Evolutionary conservation across 345 rosid species (phyloP).

Genomic region (Schrenkiella parvula): DNA sequence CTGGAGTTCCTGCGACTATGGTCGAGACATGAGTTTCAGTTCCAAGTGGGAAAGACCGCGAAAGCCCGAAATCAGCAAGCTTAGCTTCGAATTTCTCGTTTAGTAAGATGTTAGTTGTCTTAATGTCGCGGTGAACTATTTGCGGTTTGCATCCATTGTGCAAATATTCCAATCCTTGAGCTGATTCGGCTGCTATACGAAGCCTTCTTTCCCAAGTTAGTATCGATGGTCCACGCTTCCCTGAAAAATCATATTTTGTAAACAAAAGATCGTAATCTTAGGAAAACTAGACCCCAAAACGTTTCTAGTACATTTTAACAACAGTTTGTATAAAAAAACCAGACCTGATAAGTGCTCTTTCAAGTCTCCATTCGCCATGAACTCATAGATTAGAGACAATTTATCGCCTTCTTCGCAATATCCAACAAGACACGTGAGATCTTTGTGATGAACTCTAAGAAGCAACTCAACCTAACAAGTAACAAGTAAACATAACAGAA

Average conservation of each 20-base stretch:
- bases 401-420: conserved; percentile 45
- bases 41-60: conserved; percentile 42
- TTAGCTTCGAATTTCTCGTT: conserved; percentile 56
- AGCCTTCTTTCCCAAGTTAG: conserved; percentile 53
- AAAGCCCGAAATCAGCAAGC: conserved; percentile 61
- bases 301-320: neutral
- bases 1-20: conserved; percentile 47
- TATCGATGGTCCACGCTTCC: conserved; percentile 25
- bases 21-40: conserved; percentile 37
- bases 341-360: conserved; percentile 35
- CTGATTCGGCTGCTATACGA: conserved; percentile 46
- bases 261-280: neutral
- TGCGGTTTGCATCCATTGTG: conserved; percentile 64
- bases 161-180: conserved; percentile 46
- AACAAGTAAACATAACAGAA: neutral
- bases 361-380: conserved; percentile 56
- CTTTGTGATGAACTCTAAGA: conserved; percentile 42
- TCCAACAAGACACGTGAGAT: conserved; percentile 46
- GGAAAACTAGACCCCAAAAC: neutral
- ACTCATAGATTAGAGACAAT: conserved; percentile 48
- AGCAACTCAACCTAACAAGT: conserved; percentile 37
- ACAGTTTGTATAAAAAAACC: neutral
- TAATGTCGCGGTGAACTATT: conserved; percentile 53
- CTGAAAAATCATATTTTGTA: conserved; percentile 1
- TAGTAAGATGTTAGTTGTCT: conserved; percentile 53